These are phyloP conservation scores for Aspergillus costaricaensis DNA, from an alignment of 2,329 filamentous ascomycete species.

Conservation along the genomic window DNA sequence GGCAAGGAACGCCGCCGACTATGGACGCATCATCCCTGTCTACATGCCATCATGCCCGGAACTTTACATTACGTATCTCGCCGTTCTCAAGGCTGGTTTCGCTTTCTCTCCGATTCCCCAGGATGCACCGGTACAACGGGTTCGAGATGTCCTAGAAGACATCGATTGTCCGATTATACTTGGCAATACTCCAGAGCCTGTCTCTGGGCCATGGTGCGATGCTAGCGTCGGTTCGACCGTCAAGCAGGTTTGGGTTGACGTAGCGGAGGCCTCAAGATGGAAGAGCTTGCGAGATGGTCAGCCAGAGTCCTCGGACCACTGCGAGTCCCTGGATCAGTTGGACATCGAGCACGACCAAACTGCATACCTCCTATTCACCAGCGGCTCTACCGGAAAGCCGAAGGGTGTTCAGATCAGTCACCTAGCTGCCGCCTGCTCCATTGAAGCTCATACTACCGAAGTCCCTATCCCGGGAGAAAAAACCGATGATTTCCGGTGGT, in stretches of 20 bases:
- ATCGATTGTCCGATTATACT: constrained; percentile 30
- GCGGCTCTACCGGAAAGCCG: constrained; percentile 38
- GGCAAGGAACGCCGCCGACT: background rate
- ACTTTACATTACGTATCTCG: constrained; percentile 43
- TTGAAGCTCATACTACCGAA: constrained; percentile 30
- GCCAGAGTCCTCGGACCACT: background rate
- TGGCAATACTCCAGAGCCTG: constrained; percentile 20
- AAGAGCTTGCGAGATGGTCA: constrained; percentile 13
- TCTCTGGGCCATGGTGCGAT: constrained; percentile 11
- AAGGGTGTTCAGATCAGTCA: constrained; percentile 38
- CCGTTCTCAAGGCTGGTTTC: constrained; percentile 38
- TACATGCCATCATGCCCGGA: constrained; percentile 38
- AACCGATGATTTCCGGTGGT: constrained; percentile 36
- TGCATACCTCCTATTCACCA: constrained; percentile 40
- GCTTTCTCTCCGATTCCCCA: constrained; percentile 43
- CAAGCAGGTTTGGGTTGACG: constrained; percentile 24
- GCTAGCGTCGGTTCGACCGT: background rate
- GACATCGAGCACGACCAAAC: constrained; percentile 23
- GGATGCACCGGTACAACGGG: constrained; percentile 35
- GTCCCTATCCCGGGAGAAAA: constrained; percentile 26
- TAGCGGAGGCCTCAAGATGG: constrained; percentile 25
- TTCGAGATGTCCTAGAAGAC: constrained; percentile 31
- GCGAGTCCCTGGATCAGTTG: constrained; percentile 4
- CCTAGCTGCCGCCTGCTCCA: constrained; percentile 33
- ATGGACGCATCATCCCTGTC: constrained; percentile 29